These are phyloP conservation scores for Clarireedia paspali DNA, from an alignment of 2,329 filamentous ascomycete species.

Conservation along the genomic window DNA sequence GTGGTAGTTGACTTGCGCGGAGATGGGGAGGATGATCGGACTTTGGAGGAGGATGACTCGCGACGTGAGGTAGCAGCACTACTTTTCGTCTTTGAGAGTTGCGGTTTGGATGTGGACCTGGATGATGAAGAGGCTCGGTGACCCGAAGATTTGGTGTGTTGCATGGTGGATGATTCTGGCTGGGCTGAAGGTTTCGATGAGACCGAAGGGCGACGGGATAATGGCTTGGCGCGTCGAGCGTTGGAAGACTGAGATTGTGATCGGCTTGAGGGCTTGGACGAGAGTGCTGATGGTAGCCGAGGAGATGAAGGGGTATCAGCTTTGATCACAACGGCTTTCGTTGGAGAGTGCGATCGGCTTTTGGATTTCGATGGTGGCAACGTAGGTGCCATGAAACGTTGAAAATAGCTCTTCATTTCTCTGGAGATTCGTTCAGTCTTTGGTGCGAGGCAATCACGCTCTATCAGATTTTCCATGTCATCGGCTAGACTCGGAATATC, in stretches of 20 bases:
- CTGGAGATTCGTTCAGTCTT: background rate
- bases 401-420: constrained; percentile 4
- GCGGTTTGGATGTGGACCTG: background rate
- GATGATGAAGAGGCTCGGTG: background rate
- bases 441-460: background rate
- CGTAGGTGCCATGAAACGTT: constrained; percentile 1
- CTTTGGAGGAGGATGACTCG: background rate
- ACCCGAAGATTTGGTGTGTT: background rate
- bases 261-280: background rate
- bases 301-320: background rate
- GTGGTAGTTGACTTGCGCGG: background rate
- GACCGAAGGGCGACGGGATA: background rate
- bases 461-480: background rate
- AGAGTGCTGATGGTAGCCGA: background rate
- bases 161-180: background rate
- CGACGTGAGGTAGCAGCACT: background rate
- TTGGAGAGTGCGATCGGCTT: background rate
- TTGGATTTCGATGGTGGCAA: background rate
- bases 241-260: background rate
- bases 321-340: background rate
- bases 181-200: background rate
- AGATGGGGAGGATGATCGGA: background rate
- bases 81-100: background rate
- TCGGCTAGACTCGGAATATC: background rate
- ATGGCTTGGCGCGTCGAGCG: background rate